phyloP scores from a whole-genome alignment of 139 green algal species.

The Astrephomene gubernaculifera region DNA sequence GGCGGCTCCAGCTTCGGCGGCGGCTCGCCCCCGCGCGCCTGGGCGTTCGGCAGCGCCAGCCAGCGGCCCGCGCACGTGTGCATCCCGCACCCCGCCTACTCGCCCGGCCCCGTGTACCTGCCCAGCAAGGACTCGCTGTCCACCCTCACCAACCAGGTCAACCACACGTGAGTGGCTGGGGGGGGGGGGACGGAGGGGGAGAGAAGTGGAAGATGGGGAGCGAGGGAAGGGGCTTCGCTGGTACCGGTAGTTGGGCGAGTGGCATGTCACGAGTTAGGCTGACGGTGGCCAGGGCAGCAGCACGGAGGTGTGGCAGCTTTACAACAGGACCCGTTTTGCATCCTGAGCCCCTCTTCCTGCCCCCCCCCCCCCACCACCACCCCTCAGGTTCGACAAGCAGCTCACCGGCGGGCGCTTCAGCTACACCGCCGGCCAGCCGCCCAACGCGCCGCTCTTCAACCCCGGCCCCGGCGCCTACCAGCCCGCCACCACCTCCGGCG shows the following conservation, averaged over 20 bases:
- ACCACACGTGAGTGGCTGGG: slow-evolving; percentile 8
- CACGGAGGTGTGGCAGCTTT: too few relatives aligned
- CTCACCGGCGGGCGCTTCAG: slow-evolving; percentile 37
- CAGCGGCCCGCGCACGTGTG: slow-evolving; percentile 52
- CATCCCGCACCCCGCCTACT: slow-evolving; percentile 21
- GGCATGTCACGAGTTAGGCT: too few relatives aligned
- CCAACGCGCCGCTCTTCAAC: slow-evolving; percentile 50
- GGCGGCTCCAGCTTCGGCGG: slow-evolving; percentile 5
- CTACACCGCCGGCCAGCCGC: slow-evolving; percentile 28
- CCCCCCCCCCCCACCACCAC: neutral
- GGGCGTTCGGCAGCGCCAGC: slow-evolving; percentile 39
- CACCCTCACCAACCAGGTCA: neutral
- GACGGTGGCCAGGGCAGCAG: too few relatives aligned
- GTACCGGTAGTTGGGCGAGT: too few relatives aligned
- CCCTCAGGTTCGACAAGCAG: slow-evolving; percentile 45
- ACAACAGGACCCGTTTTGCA: too few relatives aligned
- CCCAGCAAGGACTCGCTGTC: slow-evolving; percentile 32
- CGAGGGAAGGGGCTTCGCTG: too few relatives aligned
- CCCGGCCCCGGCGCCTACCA: slow-evolving; percentile 54
- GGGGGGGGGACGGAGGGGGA: neutral
- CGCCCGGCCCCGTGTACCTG: slow-evolving; percentile 51
- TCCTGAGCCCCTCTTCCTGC: neutral
- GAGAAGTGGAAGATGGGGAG: neutral
- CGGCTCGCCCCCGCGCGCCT: slow-evolving; percentile 2
- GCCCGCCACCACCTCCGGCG: neutral